These are phyloP conservation scores for Colletotrichum sp. DNA, from an alignment of 2,329 filamentous ascomycete genomes.

Conservation along the genomic window DNA sequence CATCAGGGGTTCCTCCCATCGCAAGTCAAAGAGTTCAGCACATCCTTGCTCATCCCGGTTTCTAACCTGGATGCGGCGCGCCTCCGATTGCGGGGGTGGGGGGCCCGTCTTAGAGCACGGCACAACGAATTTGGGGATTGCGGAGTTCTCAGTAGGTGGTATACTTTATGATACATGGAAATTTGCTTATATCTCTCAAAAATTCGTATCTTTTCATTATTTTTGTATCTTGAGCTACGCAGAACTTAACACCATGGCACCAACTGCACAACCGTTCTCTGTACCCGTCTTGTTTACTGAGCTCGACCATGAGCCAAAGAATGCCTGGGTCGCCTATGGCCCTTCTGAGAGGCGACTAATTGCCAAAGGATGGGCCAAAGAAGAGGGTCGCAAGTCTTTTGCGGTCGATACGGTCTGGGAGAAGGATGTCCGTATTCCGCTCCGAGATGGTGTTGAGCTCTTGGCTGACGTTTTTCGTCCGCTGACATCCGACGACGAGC, in stretches of 20 bases:
- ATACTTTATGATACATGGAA: background rate
- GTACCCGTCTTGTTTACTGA: background rate
- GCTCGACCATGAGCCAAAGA: background rate
- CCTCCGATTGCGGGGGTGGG: background rate
- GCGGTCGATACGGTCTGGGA: conserved; percentile 38
- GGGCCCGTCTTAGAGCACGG: background rate
- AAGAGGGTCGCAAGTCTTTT: background rate
- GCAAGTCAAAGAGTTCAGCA: too few relatives aligned
- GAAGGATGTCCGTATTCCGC: conserved; percentile 43
- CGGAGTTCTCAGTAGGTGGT: too few relatives aligned
- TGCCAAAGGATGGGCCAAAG: background rate
- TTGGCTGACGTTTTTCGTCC: conserved; percentile 51
- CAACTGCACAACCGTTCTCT: background rate
- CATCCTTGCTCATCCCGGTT: too few relatives aligned
- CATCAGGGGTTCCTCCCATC: too few relatives aligned
- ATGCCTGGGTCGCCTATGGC: background rate
- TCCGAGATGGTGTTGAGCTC: conserved; percentile 43
- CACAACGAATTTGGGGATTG: background rate
- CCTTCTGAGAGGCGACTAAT: background rate
- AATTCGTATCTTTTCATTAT: background rate
- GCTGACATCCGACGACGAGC: conserved; percentile 29
- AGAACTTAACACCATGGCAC: background rate
- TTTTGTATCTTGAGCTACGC: background rate
- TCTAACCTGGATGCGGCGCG: too few relatives aligned
- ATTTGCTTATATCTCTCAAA: background rate